Base-by-base conservation (phyloP, 371 early-diverging fungal species). In the Capillidium heterosporum region DNA sequence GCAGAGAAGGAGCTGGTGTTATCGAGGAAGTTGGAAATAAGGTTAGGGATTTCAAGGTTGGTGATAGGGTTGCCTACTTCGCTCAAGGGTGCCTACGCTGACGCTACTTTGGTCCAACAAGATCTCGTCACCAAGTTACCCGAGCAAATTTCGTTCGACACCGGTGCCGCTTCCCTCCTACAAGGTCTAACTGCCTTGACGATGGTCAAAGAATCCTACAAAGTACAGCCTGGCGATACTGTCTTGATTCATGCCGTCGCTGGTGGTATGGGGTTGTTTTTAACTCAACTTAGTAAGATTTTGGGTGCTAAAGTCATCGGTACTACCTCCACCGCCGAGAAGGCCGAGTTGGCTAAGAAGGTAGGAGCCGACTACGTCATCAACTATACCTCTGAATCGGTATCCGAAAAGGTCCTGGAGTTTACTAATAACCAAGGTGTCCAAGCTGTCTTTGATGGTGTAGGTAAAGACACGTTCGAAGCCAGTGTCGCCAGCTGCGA, bases 221-320 rank as follows among this genome's bases (percentile, higher is more conserved):
- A 63, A 23, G 89, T 93, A 32, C 70, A 85, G 62, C 65, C 67
- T 48, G 86, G 83, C 27, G 87, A 91, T 62, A 77, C 70, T 61
- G 79, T 92, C 39, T 66, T 95, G 49, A 72, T 94, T 39, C 87
- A 89, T 62, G 93, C 95, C 7, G 92, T 89, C 0, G 93, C 93
- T 13, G 95, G 94, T 15, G 93, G 94, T 32, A 83, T 85, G 8
- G 95, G 94, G 11, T 66, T 78, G 10, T 61, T 89, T 27, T 70
- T 93, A 31, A 74, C 77, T 44, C 87, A 85, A 67, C 63, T 94
- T 63, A 71, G 76, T 62, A 82, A 80, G 57, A 65, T 75, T 32
- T 60, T 78, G 0, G 96, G 94, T 17, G 94, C 92, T 23, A 76
- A 68, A 41, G 95, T 91, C 40, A 91, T 95, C 56, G 91, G 91